Base-by-base conservation (phyloP, 345 rosid genomes). In the Atalantia buxifolia region DNA sequence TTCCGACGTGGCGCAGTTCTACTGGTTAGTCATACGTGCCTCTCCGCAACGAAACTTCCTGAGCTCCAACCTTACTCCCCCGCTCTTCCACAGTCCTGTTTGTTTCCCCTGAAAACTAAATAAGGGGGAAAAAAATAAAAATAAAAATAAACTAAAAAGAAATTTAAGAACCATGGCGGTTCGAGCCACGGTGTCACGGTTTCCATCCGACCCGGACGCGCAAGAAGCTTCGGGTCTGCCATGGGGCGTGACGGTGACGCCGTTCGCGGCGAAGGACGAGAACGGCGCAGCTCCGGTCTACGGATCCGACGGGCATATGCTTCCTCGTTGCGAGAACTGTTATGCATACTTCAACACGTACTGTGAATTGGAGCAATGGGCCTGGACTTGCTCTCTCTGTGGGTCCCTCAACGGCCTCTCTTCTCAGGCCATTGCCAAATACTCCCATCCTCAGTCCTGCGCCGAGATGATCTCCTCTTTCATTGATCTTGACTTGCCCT, bases 331-430 rank as follows among this genome's bases (percentile, higher is more conserved):
- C 88, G 99, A 96, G 81, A 90, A 92, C 79, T 94, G 98, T 70
- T 96, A 89, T 76, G 98, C 91, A 3, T 94, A 96, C 91, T 96
- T 96, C 90, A 96, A 90, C 76, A 89, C 92, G n/a, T 94, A 87
- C 81, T 92, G 99, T 66, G 95, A 92, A 61, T 89, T 96, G 71
- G 99, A 96, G n/a, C 94, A 94, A 76, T 94, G 99, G 99, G 93
- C 97, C 27, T 96, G 99, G 99, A 85, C 61, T 71, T 96, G 98
- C 84, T 76, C 98, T 56, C 95, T 92, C 66, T 96, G 98, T 76
- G 98, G 95, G 36, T 90, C 97, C 25, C 97, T 94, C 71, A 96
- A 94, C 55, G 95, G 98, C 65, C 90, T 96, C 25, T 55, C 97
- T 40, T 84, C 94, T 14, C 84, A 92, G 83, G 86, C 91, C 69